These are phyloP conservation scores for Xerocomus minutiporus DNA, from an alignment of 1,284 basidiomycete genomes.

Conservation along the genomic window DNA sequence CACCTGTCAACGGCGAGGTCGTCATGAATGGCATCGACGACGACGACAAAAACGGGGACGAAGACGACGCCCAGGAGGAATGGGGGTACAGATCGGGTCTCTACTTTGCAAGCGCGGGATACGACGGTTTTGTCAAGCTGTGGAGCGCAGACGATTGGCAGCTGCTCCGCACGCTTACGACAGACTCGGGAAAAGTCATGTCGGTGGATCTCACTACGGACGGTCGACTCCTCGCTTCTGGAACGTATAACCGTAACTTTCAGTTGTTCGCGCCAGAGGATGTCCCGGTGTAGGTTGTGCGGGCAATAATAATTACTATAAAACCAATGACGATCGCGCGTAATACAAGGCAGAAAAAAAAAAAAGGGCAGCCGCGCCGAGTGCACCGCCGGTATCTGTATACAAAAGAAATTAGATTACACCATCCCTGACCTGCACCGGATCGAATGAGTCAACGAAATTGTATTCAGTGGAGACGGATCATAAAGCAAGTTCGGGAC, in stretches of 20 bases:
- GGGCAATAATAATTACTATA: slow-evolving; percentile 24
- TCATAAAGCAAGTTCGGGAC: slow-evolving; percentile 7
- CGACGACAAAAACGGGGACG: slow-evolving; percentile 30
- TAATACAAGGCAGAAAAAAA: slow-evolving; percentile 16
- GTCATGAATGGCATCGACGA: slow-evolving; percentile 33
- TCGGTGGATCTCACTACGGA: slow-evolving; percentile 87
- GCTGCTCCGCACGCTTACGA: slow-evolving; percentile 80
- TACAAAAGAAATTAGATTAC: slow-evolving; percentile 45
- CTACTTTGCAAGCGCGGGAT: slow-evolving; percentile 91
- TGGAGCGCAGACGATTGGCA: slow-evolving; percentile 99
- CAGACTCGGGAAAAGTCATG: slow-evolving; percentile 98
- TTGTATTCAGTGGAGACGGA: slow-evolving; percentile 17
- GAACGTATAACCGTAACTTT: slow-evolving; percentile 91
- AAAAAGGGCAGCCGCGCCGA: slow-evolving; percentile 10
- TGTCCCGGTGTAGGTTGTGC: slow-evolving; percentile 30
- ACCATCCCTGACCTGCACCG: slow-evolving; percentile 58
- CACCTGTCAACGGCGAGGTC: slow-evolving; percentile 31
- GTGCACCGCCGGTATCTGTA: slow-evolving; percentile 10
- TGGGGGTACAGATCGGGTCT: slow-evolving; percentile 80
- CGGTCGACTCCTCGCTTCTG: slow-evolving; percentile 81
- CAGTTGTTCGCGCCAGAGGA: slow-evolving; percentile 81
- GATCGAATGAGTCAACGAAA: slow-evolving; percentile 21
- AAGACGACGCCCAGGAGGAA: slow-evolving; percentile 49
- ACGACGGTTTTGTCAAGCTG: slow-evolving; percentile 92
- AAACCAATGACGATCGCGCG: slow-evolving; percentile 7